Percentiles rank a stretch among this genome's conserved stretches.
Conservation (phyloP, 257 asterid species). For the Handroanthus guayacan region DNA sequence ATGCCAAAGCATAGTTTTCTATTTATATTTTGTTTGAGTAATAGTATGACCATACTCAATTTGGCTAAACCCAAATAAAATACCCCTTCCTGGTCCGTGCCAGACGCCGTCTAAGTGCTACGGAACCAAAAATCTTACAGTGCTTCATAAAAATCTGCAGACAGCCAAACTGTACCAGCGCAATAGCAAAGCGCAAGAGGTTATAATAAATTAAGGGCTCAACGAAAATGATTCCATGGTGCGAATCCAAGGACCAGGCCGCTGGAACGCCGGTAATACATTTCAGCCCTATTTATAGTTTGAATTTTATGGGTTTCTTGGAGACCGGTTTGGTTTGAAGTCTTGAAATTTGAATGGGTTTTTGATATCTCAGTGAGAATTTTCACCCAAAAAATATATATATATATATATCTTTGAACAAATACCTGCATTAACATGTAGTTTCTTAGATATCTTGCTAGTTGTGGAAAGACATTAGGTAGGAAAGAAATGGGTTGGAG, state of each 20-base stretch:
- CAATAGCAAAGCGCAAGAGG: background rate
- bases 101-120: background rate
- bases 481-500: background rate
- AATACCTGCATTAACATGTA: background rate
- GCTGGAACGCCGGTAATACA: conserved; percentile 40
- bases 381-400: background rate
- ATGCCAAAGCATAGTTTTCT: no score
- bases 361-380: background rate
- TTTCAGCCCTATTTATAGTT: background rate
- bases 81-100: background rate
- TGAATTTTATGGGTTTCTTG: conserved; percentile 21
- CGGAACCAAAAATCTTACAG: background rate
- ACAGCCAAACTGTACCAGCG: background rate
- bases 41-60: no score
- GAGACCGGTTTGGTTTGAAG: conserved; percentile 17
- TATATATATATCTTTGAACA: background rate
- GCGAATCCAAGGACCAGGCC: conserved; percentile 24
- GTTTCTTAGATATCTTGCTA: background rate
- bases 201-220: conserved; percentile 10
- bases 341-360: background rate
- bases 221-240: conserved; percentile 30
- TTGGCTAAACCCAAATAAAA: no score
- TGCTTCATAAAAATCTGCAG: background rate
- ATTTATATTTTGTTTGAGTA: no score
- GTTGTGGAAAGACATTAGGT: background rate